Evolutionary conservation across 257 asterid species (phyloP), one percentile per base, ranked within the genome.

Genomic region (Buddleja alternifolia): DNA sequence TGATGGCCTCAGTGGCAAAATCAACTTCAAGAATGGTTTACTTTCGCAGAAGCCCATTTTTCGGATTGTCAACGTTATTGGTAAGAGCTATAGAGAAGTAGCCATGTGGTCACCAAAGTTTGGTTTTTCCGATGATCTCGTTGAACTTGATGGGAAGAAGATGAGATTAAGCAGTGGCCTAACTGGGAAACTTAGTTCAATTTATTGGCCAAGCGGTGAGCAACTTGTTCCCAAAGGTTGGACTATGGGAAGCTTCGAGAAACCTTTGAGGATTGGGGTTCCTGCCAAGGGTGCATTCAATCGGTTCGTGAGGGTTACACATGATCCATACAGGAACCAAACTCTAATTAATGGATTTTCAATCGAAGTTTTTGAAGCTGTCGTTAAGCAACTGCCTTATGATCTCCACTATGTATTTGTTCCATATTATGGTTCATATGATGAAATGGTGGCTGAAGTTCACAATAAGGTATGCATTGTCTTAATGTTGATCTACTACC

Each of bases 131-230:
- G 68, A 60, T 23, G 77, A 63, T 10, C 20, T 50, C 53, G 50
- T 7, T 39, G 64, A 51, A 47, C 63, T 60, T 2, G 54, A 70
- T 20, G 60, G 70, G 8, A 56, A 14, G 36, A 62, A 20, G 34
- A 60, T 12, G 45, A 58, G 54, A 9, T 17, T 12, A 12, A 75
- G 71, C 0, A 61, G 60, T n/a, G 63, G 70, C 21, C 67, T 55
- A 6, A 24, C 21, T 8, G 75, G 61, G 17, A 72, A 50, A 8
- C 17, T 86, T 68, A 71, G 71, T 52, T 68, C 80, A n/a, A 68
- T 89, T 48, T 74, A 63, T 57, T 89, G 92, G 96, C 92, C 92
- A 2, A 92, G 96, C 2, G 87, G 86, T 7, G 73, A 53, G 42
- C 71, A 16, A 21, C 51, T 41, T 0, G 76, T 71, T 45, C 95